A percentile compares a stretch with the other conserved stretches of the same genome.
These are phyloP conservation scores for Citrus trifoliata DNA, from an alignment of 345 rosid species.

Conservation along the genomic window DNA sequence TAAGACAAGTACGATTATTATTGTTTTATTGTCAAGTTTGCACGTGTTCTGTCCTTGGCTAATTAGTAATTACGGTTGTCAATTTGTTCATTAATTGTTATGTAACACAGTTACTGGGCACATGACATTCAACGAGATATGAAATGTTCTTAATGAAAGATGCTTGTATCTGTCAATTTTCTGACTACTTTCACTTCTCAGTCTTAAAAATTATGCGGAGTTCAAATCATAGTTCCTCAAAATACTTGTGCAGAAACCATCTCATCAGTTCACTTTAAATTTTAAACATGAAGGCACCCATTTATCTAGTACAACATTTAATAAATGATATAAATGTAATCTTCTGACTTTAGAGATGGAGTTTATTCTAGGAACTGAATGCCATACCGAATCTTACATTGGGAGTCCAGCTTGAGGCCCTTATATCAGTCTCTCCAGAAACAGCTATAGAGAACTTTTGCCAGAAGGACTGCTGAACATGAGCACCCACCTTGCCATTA, in stretches of 20 bases:
- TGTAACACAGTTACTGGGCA: no score
- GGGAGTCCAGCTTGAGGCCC: conserved; percentile 22
- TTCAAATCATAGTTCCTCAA: background rate
- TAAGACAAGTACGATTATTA: background rate
- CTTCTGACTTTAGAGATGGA: background rate
- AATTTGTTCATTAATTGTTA: background rate
- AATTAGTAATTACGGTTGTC: background rate
- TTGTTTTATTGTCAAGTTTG: background rate
- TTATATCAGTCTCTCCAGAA: conserved; percentile 42
- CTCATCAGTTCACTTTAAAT: background rate
- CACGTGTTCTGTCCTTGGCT: background rate
- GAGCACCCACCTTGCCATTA: conserved; percentile 32
- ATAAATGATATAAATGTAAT: no score
- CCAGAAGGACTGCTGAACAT: conserved; percentile 35
- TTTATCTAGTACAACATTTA: background rate
- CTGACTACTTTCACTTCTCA: background rate
- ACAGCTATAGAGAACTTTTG: conserved; percentile 30
- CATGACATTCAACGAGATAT: background rate
- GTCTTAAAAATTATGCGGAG: background rate
- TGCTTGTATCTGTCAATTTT: no score
- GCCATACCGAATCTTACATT: conserved; percentile 33
- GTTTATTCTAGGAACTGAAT: conserved; percentile 15
- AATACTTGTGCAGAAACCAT: background rate
- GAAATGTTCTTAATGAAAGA: background rate
- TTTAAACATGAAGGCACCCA: background rate